A percentile compares a stretch with the other conserved stretches of the same genome.
Conservation (phyloP, 1,284 basidiomycete genomes). For the Sparassis latifolia region DNA sequence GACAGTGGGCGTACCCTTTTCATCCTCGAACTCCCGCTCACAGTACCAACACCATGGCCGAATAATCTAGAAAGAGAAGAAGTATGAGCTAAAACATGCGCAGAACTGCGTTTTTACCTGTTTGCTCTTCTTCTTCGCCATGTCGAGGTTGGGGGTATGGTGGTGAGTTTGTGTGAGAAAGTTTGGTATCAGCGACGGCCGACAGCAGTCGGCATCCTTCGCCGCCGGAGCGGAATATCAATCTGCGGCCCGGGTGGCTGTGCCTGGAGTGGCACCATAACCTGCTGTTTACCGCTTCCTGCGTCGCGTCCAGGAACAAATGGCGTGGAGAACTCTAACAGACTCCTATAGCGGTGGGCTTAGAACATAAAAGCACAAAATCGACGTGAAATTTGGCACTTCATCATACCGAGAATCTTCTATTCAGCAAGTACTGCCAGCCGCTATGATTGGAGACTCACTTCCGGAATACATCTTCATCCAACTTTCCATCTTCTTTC, state of each 20-base stretch:
- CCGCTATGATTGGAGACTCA: constrained; percentile 29
- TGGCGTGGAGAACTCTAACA: no score
- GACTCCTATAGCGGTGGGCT: no score
- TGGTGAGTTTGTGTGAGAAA: constrained; percentile 3
- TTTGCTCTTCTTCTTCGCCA: constrained; percentile 82
- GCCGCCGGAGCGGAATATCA: no score
- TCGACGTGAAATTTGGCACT: background rate
- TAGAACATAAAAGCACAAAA: no score
- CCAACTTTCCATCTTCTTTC: constrained; percentile 34
- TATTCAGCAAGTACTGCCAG: background rate
- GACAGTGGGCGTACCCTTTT: constrained; percentile 61
- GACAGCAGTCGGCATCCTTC: no score
- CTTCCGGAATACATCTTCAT: constrained; percentile 51
- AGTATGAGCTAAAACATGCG: background rate
- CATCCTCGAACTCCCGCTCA: constrained; percentile 97
- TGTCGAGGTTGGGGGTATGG: constrained; percentile 21
- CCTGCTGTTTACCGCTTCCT: no score
- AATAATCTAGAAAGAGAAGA: constrained; percentile 49
- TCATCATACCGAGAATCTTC: background rate
- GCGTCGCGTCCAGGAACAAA: no score
- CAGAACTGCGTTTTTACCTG: constrained; percentile 37
- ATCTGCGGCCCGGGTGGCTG: no score
- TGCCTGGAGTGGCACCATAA: no score
- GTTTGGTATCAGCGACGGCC: background rate
- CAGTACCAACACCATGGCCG: constrained; percentile 99